Percentiles rank a stretch among this genome's conserved stretches.
Evolutionary conservation across 495 filamentous ascomycete genomes (phyloP).

Genomic region (Barbatosphaeria neglecta): DNA sequence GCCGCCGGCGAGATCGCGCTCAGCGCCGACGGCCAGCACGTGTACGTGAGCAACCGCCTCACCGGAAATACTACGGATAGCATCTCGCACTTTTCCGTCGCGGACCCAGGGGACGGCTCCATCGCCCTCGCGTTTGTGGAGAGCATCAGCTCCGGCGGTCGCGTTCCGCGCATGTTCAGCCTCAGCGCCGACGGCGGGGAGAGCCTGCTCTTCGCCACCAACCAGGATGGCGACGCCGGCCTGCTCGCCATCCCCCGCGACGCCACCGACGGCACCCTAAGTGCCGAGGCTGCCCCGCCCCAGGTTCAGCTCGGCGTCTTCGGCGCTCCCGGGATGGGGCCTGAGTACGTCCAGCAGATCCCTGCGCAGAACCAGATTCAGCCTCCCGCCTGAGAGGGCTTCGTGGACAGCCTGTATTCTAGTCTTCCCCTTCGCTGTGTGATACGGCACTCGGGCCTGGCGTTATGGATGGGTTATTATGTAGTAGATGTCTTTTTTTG

Average conservation of each 20-base stretch:
- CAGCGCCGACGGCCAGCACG: slow-evolving; percentile 13
- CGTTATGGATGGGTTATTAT: too few relatives aligned
- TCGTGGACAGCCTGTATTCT: too few relatives aligned
- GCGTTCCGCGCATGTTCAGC: slow-evolving; percentile 21
- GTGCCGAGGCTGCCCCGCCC: slow-evolving; percentile 4
- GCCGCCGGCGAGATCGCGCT: slow-evolving; percentile 18
- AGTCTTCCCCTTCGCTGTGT: too few relatives aligned
- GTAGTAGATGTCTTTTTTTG: too few relatives aligned
- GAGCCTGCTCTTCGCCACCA: slow-evolving; percentile 16
- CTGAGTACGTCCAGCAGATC: slow-evolving; percentile 16
- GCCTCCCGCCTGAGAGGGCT: background rate
- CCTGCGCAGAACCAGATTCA: background rate
- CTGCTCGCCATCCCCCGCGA: slow-evolving; percentile 13
- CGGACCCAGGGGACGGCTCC: background rate
- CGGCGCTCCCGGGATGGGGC: slow-evolving; percentile 11
- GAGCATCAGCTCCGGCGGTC: slow-evolving; percentile 11
- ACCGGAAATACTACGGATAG: slow-evolving; percentile 17
- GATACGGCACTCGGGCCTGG: too few relatives aligned
- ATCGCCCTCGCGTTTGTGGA: slow-evolving; percentile 11
- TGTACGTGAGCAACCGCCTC: slow-evolving; percentile 25
- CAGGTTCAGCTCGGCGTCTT: slow-evolving; percentile 4
- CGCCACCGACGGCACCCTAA: slow-evolving; percentile 3
- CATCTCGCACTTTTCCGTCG: slow-evolving; percentile 18
- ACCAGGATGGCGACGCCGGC: slow-evolving; percentile 16
- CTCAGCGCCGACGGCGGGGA: slow-evolving; percentile 10